Conservation (phyloP, 1,139 yeast genomes). For the Scheffersomyces insectosa region DNA sequence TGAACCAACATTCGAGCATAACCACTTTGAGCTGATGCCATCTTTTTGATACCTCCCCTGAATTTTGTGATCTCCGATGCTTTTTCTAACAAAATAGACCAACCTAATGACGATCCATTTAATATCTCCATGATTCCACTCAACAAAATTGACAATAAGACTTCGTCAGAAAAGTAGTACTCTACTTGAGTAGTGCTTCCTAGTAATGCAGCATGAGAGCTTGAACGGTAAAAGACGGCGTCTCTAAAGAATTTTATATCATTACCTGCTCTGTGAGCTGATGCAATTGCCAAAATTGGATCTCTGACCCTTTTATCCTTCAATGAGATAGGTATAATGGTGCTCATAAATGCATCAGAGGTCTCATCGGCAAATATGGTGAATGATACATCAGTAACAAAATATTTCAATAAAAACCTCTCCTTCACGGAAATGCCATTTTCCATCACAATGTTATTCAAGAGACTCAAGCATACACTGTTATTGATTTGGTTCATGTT, state of each 20-base stretch:
- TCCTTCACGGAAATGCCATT: conserved; percentile 10
- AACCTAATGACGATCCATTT: conserved; percentile 19
- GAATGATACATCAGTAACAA: conserved; percentile 18
- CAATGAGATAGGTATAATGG: conserved; percentile 18
- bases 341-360: conserved; percentile 16
- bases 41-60: conserved; percentile 18
- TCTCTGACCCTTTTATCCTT: conserved; percentile 15
- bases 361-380: conserved; percentile 20
- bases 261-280: conserved; percentile 15
- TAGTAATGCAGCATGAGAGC: conserved; percentile 15
- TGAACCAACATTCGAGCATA: conserved; percentile 18
- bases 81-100: conserved; percentile 20
- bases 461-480: conserved; percentile 2
- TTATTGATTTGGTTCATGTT: background rate
- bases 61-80: conserved; percentile 16
- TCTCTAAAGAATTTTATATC: conserved; percentile 12
- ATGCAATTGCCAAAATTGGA: conserved; percentile 19
- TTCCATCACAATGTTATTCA: background rate
- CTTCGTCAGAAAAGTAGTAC: conserved; percentile 13
- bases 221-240: conserved; percentile 15
- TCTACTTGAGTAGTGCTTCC: conserved; percentile 7
- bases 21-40: conserved; percentile 9
- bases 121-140: conserved; percentile 19
- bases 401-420: conserved; percentile 14
- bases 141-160: conserved; percentile 15